Percentiles rank a stretch among this genome's conserved stretches.
phyloP scores from a whole-genome alignment of 495 filamentous ascomycete species.

The Aspergillus mulundensis region DNA sequence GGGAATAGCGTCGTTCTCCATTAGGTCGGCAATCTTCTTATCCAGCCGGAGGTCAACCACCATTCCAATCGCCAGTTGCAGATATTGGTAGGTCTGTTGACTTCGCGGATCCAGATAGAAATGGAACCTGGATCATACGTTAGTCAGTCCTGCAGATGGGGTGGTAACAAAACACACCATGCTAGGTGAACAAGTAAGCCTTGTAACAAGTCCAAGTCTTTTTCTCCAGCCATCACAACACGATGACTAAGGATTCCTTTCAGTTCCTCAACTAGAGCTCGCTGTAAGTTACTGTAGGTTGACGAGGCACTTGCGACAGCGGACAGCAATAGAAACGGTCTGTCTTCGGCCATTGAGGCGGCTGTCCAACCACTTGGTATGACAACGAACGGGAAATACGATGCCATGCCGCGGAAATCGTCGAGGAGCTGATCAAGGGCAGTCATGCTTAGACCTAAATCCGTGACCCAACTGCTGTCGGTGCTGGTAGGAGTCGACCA shows the following conservation, averaged over 20 bases:
- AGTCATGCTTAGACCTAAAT: background rate
- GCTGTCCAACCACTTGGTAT: background rate
- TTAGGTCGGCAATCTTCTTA: background rate
- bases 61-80: slow-evolving; percentile 3
- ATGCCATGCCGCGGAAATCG: background rate
- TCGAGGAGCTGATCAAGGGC: background rate
- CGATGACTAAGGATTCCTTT: background rate
- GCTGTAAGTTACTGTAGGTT: background rate
- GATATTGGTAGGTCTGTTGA: slow-evolving; percentile 2
- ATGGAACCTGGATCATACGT: slow-evolving; percentile 2
- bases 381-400: background rate
- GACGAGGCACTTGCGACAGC: background rate
- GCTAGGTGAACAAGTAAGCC: slow-evolving; percentile 3
- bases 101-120: slow-evolving; percentile 3
- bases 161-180: background rate
- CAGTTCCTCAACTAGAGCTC: background rate
- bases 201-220: slow-evolving; percentile 1
- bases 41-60: background rate
- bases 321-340: background rate
- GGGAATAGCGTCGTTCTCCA: background rate
- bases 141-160: background rate
- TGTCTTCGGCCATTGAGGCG: background rate
- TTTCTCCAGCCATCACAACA: background rate
- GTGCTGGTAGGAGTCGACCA: background rate
- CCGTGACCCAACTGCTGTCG: background rate